Percentiles rank a stretch among this genome's conserved stretches.
Evolutionary conservation across 176 grass and related monocot genomes (phyloP).

Genomic region (Elymus sibiricus): DNA sequence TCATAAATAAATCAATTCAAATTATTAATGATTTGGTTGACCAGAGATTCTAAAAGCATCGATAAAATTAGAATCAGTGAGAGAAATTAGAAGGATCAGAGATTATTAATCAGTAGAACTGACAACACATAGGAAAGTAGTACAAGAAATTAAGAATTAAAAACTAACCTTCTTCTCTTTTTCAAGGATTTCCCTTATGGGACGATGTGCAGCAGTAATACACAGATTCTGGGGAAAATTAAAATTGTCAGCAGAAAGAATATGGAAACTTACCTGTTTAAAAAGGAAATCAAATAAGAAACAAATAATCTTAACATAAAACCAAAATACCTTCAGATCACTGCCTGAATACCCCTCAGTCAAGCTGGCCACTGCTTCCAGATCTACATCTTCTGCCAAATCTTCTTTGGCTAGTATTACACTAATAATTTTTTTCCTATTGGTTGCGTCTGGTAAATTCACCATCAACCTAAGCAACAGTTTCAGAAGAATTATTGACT

Average conservation of each 20-base stretch:
- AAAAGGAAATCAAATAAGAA: conserved; percentile 9
- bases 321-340: conserved; percentile 79
- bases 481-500: conserved; percentile 13
- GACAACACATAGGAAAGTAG: background rate
- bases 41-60: background rate
- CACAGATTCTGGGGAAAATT: conserved; percentile 72
- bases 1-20: background rate
- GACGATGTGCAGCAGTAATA: conserved; percentile 84
- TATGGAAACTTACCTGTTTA: background rate
- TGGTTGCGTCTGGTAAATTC: conserved; percentile 81
- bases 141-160: background rate
- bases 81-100: background rate
- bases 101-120: background rate
- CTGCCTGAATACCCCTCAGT: conserved; percentile 98
- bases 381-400: conserved; percentile 65
- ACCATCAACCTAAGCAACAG: conserved; percentile 85
- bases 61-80: background rate
- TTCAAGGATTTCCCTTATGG: conserved; percentile 94
- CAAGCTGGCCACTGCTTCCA: conserved; percentile 70
- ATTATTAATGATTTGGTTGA: background rate
- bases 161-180: conserved; percentile 90
- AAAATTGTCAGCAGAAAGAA: conserved; percentile 10
- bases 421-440: conserved; percentile 88
- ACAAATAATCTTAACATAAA: background rate
- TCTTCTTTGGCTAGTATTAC: conserved; percentile 97